Evolutionary conservation across 495 filamentous ascomycete species (phyloP).

Genomic region (Barbatosphaeria neglecta): DNA sequence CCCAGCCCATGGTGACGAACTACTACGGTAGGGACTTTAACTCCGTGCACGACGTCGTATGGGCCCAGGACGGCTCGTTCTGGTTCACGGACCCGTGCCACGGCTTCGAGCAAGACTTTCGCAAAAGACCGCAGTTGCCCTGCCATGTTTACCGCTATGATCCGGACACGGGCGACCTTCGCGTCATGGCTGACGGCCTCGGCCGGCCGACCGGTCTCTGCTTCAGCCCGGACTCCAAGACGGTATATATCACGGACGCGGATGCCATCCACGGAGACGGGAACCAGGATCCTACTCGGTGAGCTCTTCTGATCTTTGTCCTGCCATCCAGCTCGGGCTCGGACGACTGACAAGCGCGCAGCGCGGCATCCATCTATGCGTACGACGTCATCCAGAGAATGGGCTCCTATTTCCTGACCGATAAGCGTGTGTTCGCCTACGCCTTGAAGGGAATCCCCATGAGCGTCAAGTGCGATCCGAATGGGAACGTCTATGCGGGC

Average conservation of each 20-base stretch:
- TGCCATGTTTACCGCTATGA: conserved; percentile 34
- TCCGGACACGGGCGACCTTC: conserved; percentile 16
- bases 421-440: conserved; percentile 40
- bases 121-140: conserved; percentile 28
- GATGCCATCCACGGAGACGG: conserved; percentile 18
- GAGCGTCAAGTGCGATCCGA: conserved; percentile 28
- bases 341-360: background rate
- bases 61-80: conserved; percentile 23
- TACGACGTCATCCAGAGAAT: conserved; percentile 15
- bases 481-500: conserved; percentile 35
- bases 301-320: no score
- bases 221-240: conserved; percentile 23
- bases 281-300: conserved; percentile 7
- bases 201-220: conserved; percentile 29
- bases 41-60: conserved; percentile 31
- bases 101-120: conserved; percentile 29
- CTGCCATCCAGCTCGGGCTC: no score
- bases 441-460: conserved; percentile 32
- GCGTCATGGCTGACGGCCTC: conserved; percentile 33
- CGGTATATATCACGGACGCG: conserved; percentile 33
- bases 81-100: conserved; percentile 40
- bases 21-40: conserved; percentile 35
- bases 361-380: conserved; percentile 22
- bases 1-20: conserved; percentile 25
- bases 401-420: conserved; percentile 27